Percentiles rank a stretch among this genome's conserved stretches.
Evolutionary conservation across 108 stramenopile species (phyloP).

Genomic region (Discostella pseudostelligera): DNA sequence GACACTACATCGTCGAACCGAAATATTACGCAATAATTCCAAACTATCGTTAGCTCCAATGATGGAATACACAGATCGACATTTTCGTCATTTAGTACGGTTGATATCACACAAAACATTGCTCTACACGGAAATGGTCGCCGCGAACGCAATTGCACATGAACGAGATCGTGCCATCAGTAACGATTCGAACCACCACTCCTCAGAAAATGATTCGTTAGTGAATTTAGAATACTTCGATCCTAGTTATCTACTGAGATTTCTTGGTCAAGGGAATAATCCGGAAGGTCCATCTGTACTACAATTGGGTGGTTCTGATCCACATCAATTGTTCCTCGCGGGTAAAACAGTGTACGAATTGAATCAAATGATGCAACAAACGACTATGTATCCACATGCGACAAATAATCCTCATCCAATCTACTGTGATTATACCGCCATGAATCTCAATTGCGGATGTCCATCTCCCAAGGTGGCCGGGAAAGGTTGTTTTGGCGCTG

Average conservation of each 20-base stretch:
- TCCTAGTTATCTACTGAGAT: constrained; percentile 26
- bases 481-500: constrained; percentile 97
- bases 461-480: constrained; percentile 95
- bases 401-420: constrained; percentile 35
- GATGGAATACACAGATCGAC: constrained; percentile 99
- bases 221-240: constrained; percentile 12
- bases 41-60: constrained; percentile 93
- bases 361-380: constrained; percentile 48
- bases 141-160: constrained; percentile 84
- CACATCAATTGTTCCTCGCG: constrained; percentile 71
- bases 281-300: constrained; percentile 84
- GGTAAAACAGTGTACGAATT: constrained; percentile 69
- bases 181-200: not conserved
- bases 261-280: constrained; percentile 50
- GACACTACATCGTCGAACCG: too few relatives aligned
- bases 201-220: not conserved
- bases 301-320: constrained; percentile 96
- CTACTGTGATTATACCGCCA: constrained; percentile 88
- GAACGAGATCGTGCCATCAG: constrained; percentile 7
- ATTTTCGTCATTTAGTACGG: constrained; percentile 91
- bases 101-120: constrained; percentile 79
- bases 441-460: constrained; percentile 99
- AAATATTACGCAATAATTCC: constrained; percentile 25
- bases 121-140: constrained; percentile 98
- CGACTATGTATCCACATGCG: constrained; percentile 1